These are phyloP conservation scores for Arabis alpina DNA, from an alignment of 345 rosid genomes.

Conservation along the genomic window DNA sequence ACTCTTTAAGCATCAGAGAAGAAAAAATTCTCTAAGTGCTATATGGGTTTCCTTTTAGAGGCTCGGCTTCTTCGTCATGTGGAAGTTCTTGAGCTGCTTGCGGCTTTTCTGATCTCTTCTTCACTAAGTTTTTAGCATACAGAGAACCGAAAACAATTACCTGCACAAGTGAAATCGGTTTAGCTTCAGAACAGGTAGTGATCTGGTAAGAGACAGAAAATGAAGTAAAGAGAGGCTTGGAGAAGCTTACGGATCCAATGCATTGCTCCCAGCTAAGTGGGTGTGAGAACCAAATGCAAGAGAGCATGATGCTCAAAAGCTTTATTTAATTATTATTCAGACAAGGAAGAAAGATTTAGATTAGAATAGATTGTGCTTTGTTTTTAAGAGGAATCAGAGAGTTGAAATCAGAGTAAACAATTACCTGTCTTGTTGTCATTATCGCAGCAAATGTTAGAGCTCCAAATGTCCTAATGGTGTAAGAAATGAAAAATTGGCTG, in stretches of 20 bases:
- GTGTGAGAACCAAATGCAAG: constrained; percentile 87
- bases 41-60: constrained; percentile 45
- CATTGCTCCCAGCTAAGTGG: constrained; percentile 93
- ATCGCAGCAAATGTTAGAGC: constrained; percentile 92
- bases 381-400: neutral
- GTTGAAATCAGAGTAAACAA: constrained; percentile 21
- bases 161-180: constrained; percentile 42
- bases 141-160: constrained; percentile 78
- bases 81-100: constrained; percentile 47
- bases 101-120: constrained; percentile 45
- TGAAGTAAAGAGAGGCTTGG: neutral
- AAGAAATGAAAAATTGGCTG: constrained; percentile 91
- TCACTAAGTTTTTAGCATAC: constrained; percentile 60
- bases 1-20: constrained; percentile 12
- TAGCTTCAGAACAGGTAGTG: constrained; percentile 6
- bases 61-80: constrained; percentile 50
- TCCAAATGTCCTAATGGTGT: constrained; percentile 90
- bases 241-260: constrained; percentile 75
- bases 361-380: neutral
- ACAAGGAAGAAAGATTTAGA: constrained; percentile 10
- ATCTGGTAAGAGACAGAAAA: neutral
- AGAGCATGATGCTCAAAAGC: constrained; percentile 91
- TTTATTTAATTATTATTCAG: constrained; percentile 34
- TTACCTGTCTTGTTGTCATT: constrained; percentile 98
- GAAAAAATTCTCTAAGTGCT: neutral